These are phyloP conservation scores for Dryadomyces quercivorus DNA, from an alignment of 2,329 filamentous ascomycete genomes.

Conservation along the genomic window DNA sequence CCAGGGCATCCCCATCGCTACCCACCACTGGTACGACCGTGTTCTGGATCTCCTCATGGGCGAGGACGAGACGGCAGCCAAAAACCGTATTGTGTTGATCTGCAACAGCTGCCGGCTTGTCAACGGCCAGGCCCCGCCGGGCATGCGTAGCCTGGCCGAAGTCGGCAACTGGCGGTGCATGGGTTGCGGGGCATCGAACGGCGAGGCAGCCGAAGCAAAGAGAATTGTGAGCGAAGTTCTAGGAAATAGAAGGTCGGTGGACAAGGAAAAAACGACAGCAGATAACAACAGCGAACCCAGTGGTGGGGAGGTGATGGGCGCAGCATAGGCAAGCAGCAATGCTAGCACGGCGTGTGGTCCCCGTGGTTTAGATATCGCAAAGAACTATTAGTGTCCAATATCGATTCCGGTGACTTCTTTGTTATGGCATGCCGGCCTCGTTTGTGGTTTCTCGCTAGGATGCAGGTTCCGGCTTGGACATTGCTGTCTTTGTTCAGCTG, in stretches of 20 bases:
- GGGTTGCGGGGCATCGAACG: constrained; percentile 72
- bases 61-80: constrained; percentile 85
- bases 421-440: too few relatives aligned
- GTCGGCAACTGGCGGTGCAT: constrained; percentile 82
- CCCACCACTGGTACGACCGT: constrained; percentile 82
- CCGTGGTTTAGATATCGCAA: too few relatives aligned
- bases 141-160: constrained; percentile 63
- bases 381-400: too few relatives aligned
- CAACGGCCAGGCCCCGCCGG: constrained; percentile 90
- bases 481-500: too few relatives aligned
- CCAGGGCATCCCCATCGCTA: constrained; percentile 16
- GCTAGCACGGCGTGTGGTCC: too few relatives aligned
- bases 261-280: neutral
- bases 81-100: constrained; percentile 81
- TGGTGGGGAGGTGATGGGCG: neutral
- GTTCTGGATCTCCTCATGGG: constrained; percentile 85
- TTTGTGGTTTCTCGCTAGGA: too few relatives aligned
- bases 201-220: constrained; percentile 63
- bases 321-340: neutral
- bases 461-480: too few relatives aligned
- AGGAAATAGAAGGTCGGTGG: constrained; percentile 10
- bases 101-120: constrained; percentile 75
- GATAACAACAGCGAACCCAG: neutral
- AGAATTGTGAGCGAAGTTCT: constrained; percentile 59
- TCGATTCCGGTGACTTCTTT: too few relatives aligned